Percentiles rank a stretch among this genome's conserved stretches.
These are phyloP conservation scores for Aureobasidium melanogenum DNA, from an alignment of 2,329 filamentous ascomycete genomes.

Conservation along the genomic window DNA sequence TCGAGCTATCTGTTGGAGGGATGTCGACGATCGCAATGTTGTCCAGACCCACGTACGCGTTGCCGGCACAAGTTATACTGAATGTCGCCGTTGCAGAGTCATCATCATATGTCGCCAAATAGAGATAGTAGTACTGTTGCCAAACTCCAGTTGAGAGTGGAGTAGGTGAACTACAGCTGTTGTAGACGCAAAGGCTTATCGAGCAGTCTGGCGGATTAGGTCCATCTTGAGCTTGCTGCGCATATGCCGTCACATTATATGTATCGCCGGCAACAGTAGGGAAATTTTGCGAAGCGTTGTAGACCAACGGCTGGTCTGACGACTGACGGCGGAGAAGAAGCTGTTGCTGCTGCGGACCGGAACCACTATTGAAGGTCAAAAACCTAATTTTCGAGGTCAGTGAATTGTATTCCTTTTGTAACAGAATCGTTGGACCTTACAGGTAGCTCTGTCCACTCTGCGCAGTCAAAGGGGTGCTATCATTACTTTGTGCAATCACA, in stretches of 20 bases:
- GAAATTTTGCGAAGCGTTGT: not conserved
- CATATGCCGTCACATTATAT: not conserved
- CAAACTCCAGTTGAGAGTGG: not conserved
- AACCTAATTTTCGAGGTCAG: not conserved
- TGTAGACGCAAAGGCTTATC: not conserved
- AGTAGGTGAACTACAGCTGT: not conserved
- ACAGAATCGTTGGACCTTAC: not conserved
- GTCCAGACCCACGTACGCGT: slow-evolving; percentile 5
- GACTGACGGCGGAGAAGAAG: not conserved
- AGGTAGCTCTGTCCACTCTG: not conserved
- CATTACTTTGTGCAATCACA: not conserved
- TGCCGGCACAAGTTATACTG: slow-evolving; percentile 3
- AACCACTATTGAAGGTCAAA: not conserved
- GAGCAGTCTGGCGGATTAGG: not conserved
- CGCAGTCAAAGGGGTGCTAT: not conserved
- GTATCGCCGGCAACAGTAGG: not conserved
- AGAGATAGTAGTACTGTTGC: not conserved
- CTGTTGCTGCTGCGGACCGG: not conserved
- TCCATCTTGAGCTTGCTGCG: not conserved
- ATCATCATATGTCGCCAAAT: not conserved
- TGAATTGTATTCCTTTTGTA: not conserved
- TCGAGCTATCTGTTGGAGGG: not conserved
- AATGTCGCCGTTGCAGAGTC: not conserved
- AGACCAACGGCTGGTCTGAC: not conserved
- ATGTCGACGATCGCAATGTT: not conserved